Conservation (phyloP, 306 rosid genomes). For the Citrullus amarus region DNA sequence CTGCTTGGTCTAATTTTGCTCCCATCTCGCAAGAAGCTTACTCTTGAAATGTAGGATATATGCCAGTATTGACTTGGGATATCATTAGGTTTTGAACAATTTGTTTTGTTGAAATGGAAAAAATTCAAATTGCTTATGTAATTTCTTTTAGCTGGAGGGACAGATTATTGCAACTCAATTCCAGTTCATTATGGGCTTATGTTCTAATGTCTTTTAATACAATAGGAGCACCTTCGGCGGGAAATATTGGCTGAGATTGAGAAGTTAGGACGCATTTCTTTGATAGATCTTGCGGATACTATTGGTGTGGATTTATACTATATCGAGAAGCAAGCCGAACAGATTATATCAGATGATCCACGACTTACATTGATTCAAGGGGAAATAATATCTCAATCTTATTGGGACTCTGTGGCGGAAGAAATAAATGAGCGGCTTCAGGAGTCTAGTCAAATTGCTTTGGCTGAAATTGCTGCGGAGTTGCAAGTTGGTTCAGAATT, state of each 20-base stretch:
- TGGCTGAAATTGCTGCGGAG: slow-evolving; percentile 83
- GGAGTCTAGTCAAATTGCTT: slow-evolving; percentile 85
- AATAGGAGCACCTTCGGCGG: slow-evolving; percentile 76
- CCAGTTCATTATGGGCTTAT: background rate
- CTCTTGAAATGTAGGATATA: background rate
- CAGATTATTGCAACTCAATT: background rate
- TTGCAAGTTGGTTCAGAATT: slow-evolving; percentile 73
- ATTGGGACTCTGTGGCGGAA: slow-evolving; percentile 83
- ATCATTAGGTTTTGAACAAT: background rate
- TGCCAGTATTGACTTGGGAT: background rate
- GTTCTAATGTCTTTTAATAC: background rate
- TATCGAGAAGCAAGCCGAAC: slow-evolving; percentile 73
- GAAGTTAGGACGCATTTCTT: slow-evolving; percentile 61
- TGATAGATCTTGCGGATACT: slow-evolving; percentile 76
- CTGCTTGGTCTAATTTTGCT: background rate
- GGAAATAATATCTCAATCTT: slow-evolving; percentile 67
- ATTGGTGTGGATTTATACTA: slow-evolving; percentile 83
- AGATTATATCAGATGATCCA: slow-evolving; percentile 33
- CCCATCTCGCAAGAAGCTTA: background rate
- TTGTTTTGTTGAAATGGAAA: background rate
- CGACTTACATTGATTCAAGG: slow-evolving; percentile 76
- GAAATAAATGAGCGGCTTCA: slow-evolving; percentile 93
- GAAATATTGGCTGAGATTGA: slow-evolving; percentile 65
- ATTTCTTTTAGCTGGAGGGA: background rate
- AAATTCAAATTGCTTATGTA: background rate